These are phyloP conservation scores for Aspergillus latus DNA, from an alignment of 2,329 filamentous ascomycete genomes.

Conservation along the genomic window DNA sequence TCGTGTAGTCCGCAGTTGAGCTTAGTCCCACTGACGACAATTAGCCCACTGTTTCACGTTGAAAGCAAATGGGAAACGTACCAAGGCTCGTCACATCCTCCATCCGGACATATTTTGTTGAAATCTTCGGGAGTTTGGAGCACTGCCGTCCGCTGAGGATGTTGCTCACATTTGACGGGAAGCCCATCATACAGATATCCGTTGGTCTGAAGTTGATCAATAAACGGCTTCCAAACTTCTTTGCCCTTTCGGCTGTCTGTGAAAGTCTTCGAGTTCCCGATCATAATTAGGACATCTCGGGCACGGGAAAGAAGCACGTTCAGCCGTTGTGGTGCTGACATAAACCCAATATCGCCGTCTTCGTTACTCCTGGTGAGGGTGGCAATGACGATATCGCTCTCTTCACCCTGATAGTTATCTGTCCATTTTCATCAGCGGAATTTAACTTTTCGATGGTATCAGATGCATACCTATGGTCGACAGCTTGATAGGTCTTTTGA, in stretches of 20 bases:
- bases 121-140: slow-evolving; percentile 59
- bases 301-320: slow-evolving; percentile 69
- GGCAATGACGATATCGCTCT: slow-evolving; percentile 68
- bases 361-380: slow-evolving; percentile 70
- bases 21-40: slow-evolving; percentile 36
- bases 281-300: slow-evolving; percentile 69
- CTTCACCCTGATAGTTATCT: slow-evolving; percentile 77
- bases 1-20: slow-evolving; percentile 60
- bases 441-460: neutral
- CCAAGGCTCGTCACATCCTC: slow-evolving; percentile 67
- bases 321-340: slow-evolving; percentile 65
- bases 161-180: slow-evolving; percentile 60
- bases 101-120: slow-evolving; percentile 63
- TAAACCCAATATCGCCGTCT: slow-evolving; percentile 60
- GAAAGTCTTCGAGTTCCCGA: slow-evolving; percentile 67
- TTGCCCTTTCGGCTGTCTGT: slow-evolving; percentile 58
- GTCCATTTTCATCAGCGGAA: slow-evolving; percentile 52
- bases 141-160: slow-evolving; percentile 51
- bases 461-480: slow-evolving; percentile 65
- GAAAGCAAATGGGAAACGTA: slow-evolving; percentile 36
- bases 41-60: neutral
- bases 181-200: slow-evolving; percentile 61
- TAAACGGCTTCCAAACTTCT: slow-evolving; percentile 58
- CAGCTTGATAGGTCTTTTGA: slow-evolving; percentile 57
- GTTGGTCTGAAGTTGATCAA: slow-evolving; percentile 55